These are phyloP conservation scores for Monosporascus cannonballus DNA, from an alignment of 2,329 filamentous ascomycete genomes.

Conservation along the genomic window DNA sequence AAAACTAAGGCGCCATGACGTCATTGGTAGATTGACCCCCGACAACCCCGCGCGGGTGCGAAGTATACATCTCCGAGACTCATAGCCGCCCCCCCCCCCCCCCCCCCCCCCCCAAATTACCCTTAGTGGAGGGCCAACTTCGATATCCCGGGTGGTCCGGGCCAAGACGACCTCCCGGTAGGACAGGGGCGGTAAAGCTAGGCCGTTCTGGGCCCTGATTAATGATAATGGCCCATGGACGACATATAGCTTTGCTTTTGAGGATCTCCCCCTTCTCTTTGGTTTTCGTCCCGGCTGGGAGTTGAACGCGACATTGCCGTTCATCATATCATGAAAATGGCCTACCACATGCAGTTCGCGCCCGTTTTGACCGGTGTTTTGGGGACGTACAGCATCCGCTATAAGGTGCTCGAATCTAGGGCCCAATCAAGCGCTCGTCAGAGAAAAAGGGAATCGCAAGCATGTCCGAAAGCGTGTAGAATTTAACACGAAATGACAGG, in stretches of 20 bases:
- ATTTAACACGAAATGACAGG: no score
- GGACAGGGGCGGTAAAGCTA: not conserved
- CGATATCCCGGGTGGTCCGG: not conserved
- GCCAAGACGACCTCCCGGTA: not conserved
- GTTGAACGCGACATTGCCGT: not conserved
- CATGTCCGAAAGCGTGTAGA: constrained; percentile 11
- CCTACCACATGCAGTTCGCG: not conserved
- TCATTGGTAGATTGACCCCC: not conserved
- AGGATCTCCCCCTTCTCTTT: not conserved
- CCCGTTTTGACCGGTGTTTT: no score
- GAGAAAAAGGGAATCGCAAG: constrained; percentile 6
- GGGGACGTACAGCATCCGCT: no score
- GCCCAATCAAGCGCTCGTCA: constrained; percentile 6
- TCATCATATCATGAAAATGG: not conserved
- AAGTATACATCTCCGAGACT: no score
- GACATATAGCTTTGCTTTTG: not conserved
- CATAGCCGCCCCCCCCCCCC: not conserved
- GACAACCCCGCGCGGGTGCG: not conserved
- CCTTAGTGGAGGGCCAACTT: not conserved
- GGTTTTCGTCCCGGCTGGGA: not conserved
- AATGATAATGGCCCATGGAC: not conserved
- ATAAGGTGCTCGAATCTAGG: not conserved
- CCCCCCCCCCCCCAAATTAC: no score
- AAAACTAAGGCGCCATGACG: not conserved
- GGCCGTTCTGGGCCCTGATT: not conserved